Percentiles rank a stretch among this genome's conserved stretches.
phyloP scores from a whole-genome alignment of 83 land plant species.

The Picea engelmannii region DNA sequence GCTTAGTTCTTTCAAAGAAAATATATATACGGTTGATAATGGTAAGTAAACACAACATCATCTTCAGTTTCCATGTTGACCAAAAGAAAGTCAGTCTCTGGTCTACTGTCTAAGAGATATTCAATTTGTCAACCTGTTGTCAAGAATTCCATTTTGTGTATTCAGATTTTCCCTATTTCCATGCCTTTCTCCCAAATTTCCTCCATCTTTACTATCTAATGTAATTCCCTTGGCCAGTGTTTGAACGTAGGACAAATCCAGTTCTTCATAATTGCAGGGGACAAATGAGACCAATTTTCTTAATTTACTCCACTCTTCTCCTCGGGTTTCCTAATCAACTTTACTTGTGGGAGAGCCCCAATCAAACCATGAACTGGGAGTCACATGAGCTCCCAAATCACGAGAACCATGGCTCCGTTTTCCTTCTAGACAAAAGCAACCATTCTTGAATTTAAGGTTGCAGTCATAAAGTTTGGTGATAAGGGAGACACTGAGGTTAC shows the following conservation, averaged over 20 bases:
- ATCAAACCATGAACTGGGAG: conserved; percentile 35
- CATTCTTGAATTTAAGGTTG: neutral
- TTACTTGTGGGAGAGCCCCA: conserved; percentile 77
- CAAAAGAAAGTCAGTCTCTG: neutral
- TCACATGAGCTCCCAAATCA: conserved; percentile 20
- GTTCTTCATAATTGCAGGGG: conserved; percentile 50
- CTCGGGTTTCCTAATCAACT: conserved; percentile 61
- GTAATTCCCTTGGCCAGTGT: conserved; percentile 71
- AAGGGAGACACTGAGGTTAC: conserved; percentile 36
- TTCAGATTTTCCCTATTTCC: neutral
- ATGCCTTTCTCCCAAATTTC: neutral
- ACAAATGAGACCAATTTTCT: conserved; percentile 55
- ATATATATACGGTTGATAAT: conserved; percentile 3
- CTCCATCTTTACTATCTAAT: conserved; percentile 42
- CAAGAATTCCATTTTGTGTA: neutral
- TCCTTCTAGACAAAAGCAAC: conserved; percentile 47
- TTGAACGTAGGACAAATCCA: conserved; percentile 77
- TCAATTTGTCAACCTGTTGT: neutral
- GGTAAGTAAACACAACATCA: neutral
- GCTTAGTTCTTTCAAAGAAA: neutral
- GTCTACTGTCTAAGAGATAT: neutral
- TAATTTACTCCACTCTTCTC: conserved; percentile 44
- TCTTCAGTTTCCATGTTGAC: neutral
- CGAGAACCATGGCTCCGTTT: conserved; percentile 58
- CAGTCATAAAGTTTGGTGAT: conserved; percentile 34